These are phyloP conservation scores for Salix purpurea DNA, from an alignment of 345 rosid species.

Conservation along the genomic window DNA sequence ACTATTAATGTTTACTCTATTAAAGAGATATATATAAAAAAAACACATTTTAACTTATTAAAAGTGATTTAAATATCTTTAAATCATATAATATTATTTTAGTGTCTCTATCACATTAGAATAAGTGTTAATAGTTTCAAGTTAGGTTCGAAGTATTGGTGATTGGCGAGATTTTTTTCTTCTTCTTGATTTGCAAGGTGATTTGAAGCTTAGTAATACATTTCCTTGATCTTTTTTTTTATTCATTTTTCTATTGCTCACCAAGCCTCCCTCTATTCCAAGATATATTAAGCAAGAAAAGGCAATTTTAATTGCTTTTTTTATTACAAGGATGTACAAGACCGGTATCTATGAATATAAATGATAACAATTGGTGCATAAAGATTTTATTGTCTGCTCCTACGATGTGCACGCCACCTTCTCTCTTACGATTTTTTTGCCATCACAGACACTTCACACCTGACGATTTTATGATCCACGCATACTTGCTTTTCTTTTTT, in stretches of 20 bases:
- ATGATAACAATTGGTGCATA: not conserved
- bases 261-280: not conserved
- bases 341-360: not conserved
- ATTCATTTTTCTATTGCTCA: not conserved
- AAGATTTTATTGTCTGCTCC: not conserved
- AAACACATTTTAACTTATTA: no score
- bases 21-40: no score
- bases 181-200: no score
- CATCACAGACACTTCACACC: no score
- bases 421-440: no score
- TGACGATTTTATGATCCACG: no score
- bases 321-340: not conserved
- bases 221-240: not conserved
- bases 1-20: no score
- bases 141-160: not conserved
- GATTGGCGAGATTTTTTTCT: no score
- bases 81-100: no score
- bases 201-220: not conserved
- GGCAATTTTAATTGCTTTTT: not conserved
- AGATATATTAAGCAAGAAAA: not conserved
- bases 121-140: not conserved
- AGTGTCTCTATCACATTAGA: no score
- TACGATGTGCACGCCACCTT: not conserved
- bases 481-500: no score
- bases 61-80: no score